Percentiles rank a stretch among this genome's conserved stretches.
Conservation (phyloP, 2,329 filamentous ascomycete species). For the Emericellopsis atlantica region DNA sequence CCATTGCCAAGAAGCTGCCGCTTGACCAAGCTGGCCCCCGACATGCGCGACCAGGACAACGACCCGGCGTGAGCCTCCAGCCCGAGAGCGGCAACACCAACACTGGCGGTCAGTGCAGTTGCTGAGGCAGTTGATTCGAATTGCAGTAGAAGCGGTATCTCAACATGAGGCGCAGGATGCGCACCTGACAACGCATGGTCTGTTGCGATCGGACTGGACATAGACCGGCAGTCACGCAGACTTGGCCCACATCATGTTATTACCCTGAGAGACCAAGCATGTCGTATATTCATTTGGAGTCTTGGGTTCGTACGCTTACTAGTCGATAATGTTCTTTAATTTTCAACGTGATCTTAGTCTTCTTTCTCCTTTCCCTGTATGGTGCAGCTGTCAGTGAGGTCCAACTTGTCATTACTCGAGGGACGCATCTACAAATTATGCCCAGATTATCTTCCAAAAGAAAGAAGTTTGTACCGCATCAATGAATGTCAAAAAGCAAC, state of each 20-base stretch:
- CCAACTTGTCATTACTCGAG: neutral
- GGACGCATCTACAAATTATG: too few species aligned
- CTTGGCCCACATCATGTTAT: conserved; percentile 10
- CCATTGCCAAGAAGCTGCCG: conserved; percentile 94
- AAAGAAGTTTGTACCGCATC: too few species aligned
- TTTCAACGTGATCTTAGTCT: conserved; percentile 3
- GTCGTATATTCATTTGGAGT: conserved; percentile 26
- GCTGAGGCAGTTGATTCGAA: conserved; percentile 21
- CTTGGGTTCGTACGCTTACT: conserved; percentile 23
- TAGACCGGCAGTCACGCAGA: conserved; percentile 13
- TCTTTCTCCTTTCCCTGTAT: neutral
- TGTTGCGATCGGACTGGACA: conserved; percentile 9
- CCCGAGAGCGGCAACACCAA: conserved; percentile 47
- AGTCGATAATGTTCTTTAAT: conserved; percentile 20
- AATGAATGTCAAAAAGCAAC: too few species aligned
- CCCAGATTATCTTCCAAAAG: too few species aligned
- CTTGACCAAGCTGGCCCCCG: conserved; percentile 92
- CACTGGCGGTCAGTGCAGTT: conserved; percentile 40
- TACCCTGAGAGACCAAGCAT: conserved; percentile 10
- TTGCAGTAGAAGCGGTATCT: neutral
- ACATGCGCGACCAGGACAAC: conserved; percentile 57
- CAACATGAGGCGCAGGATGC: neutral
- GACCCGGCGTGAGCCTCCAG: conserved; percentile 43
- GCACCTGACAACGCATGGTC: conserved; percentile 8
- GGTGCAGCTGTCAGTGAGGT: neutral